Evolutionary conservation across 2,329 filamentous ascomycete genomes (phyloP).

Genomic region (Remersonia thermophila): DNA sequence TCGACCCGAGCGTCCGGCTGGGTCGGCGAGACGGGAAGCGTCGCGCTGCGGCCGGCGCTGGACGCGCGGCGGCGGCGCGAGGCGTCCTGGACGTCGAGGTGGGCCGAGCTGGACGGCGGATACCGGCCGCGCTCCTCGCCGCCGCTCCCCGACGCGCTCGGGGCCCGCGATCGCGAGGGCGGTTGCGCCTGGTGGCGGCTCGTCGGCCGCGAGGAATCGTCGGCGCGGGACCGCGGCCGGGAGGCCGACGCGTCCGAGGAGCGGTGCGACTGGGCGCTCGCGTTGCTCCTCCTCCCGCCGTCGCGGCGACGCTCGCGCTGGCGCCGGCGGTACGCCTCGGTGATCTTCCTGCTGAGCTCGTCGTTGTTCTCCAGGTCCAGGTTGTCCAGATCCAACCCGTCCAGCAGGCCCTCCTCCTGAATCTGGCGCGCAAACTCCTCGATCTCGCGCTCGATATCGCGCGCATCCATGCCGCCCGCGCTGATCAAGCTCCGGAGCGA

Average conservation of each 20-base stretch:
- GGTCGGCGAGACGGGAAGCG: conserved; percentile 32
- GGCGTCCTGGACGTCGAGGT: conserved; percentile 36
- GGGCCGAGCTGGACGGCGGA: conserved; percentile 35
- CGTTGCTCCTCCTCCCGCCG: conserved; percentile 31
- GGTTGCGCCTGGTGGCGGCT: conserved; percentile 17
- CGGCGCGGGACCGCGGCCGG: conserved; percentile 18
- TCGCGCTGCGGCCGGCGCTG: conserved; percentile 44
- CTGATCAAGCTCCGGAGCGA: conserved; percentile 78
- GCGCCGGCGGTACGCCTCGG: conserved; percentile 70
- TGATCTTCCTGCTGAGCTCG: conserved; percentile 80
- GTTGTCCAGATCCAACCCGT: conserved; percentile 80
- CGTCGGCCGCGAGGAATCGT: conserved; percentile 17
- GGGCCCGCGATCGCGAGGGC: conserved; percentile 31
- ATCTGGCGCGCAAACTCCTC: conserved; percentile 79
- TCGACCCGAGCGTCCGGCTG: conserved; percentile 34
- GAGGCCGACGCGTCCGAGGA: conserved; percentile 19
- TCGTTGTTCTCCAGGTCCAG: conserved; percentile 77
- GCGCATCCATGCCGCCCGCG: conserved; percentile 61
- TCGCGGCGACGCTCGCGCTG: conserved; percentile 52
- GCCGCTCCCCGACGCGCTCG: conserved; percentile 27
- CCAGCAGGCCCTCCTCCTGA: conserved; percentile 56
- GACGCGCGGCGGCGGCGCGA: conserved; percentile 37
- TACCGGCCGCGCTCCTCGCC: conserved; percentile 38
- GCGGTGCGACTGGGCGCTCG: conserved; percentile 27
- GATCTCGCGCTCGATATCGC: conserved; percentile 77